Base-by-base conservation (phyloP, 192 early-diverging fungal genomes). In the Cladochytrium replicatum region DNA sequence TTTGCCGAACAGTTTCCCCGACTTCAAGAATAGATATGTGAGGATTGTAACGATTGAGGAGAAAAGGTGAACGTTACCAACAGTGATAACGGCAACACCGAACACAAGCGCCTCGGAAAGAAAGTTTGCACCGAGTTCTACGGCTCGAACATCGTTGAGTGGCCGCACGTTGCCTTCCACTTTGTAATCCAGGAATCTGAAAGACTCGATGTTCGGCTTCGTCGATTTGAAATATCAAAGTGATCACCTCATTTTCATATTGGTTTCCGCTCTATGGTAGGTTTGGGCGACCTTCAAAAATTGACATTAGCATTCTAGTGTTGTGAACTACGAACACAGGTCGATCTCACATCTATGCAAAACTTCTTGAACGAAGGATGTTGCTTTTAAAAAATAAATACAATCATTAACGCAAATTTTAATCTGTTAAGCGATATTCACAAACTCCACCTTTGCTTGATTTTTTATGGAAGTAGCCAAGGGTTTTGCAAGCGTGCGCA, bases 41-140 rank as follows among this genome's bases (percentile, higher is more conserved):
- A 25, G 41, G 28, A 43, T 43, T 5, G 41, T 11, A 11, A 43
- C 41, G 41, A 43, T 43, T 43, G 23, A 5, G 8, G 41, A 8
- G 41, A 23, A 5, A 43, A 5, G 23, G 5, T 43, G 41, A 27
- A 43, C 11, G 23, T 43, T 11, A 43, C 26, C 3, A 54, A 69
- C 59, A 22, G 61, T 61, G 2, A 50, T 2, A 19, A 50, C 65
- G 1, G 62, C 68, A 0, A 74, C 67, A 1, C 46, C 13, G 43
- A 74, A 68, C 9, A 74, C 48, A 15, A 74, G 29, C 19, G 46
- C 29, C 55, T 74, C 72, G 28, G 58, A 41, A 13, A 74, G 46
- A 25, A 74, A 68, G 6, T 37, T 47, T 11, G 72, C 55, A 3
- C 72, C 72, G 5, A 54, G 39, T 55, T 74, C 72, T 6, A 74